These are phyloP conservation scores for Chrysoporthe deuterocubensis DNA, from an alignment of 2,329 filamentous ascomycete genomes.

Conservation along the genomic window DNA sequence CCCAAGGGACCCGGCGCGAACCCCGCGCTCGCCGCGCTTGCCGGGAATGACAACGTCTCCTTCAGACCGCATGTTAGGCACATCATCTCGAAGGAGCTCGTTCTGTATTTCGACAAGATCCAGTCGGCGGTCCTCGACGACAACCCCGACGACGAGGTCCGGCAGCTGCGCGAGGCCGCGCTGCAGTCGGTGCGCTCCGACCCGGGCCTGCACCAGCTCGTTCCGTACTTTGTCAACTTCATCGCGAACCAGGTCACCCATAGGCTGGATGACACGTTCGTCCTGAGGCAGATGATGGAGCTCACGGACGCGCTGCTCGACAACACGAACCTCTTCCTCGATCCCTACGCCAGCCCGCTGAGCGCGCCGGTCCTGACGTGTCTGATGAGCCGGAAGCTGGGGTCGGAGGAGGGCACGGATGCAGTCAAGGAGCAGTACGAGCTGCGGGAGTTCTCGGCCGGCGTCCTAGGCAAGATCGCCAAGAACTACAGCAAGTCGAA, in stretches of 20 bases:
- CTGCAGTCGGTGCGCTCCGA: constrained; percentile 85
- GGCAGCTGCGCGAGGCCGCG: constrained; percentile 77
- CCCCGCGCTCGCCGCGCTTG: constrained; percentile 79
- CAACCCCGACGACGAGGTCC: constrained; percentile 76
- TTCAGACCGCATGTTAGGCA: constrained; percentile 95
- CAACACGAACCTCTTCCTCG: constrained; percentile 78
- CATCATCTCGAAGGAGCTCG: constrained; percentile 91
- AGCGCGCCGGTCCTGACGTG: constrained; percentile 91
- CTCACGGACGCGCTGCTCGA: constrained; percentile 82
- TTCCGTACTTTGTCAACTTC: constrained; percentile 96
- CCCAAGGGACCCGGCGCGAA: constrained; percentile 91
- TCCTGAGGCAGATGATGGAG: constrained; percentile 90
- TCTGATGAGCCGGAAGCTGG: constrained; percentile 81
- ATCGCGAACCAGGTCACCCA: constrained; percentile 96
- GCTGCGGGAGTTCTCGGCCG: constrained; percentile 82
- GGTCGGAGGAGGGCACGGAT: constrained; percentile 57
- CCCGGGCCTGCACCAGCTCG: constrained; percentile 90
- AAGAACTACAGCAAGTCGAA: constrained; percentile 82
- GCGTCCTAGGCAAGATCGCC: constrained; percentile 78
- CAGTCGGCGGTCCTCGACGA: constrained; percentile 88
- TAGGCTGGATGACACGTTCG: constrained; percentile 85
- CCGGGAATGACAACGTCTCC: constrained; percentile 79
- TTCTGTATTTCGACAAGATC: constrained; percentile 96
- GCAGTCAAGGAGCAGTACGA: constrained; percentile 70
- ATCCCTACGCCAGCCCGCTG: constrained; percentile 66